Percentiles rank a stretch among this genome's conserved stretches.
phyloP scores from a whole-genome alignment of 163 green algal species.

The Volvox carteri region DNA sequence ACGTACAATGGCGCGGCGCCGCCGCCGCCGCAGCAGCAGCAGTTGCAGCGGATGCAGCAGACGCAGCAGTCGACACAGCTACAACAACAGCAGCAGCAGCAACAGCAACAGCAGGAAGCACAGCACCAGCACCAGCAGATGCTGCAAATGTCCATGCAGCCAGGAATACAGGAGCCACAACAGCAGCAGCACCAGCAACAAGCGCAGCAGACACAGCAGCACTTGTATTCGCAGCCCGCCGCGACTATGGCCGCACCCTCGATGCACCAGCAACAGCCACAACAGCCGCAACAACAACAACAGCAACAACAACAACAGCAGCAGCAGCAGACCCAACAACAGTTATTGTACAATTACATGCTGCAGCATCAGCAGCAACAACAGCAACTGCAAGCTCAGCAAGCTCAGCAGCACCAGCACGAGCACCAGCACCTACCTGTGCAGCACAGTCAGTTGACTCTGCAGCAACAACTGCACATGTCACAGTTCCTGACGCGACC shows the following conservation, averaged over 20 bases:
- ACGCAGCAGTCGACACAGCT: not conserved
- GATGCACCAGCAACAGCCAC: not conserved
- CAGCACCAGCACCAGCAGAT: no score
- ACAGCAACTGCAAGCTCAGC: constrained; percentile 15
- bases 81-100: not conserved
- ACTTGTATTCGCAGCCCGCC: not conserved
- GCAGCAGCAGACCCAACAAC: constrained; percentile 17
- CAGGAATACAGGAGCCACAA: no score
- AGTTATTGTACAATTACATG: constrained; percentile 18
- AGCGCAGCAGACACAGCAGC: not conserved
- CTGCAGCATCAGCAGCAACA: constrained; percentile 34
- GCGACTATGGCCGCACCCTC: not conserved
- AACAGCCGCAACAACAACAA: constrained; percentile 4
- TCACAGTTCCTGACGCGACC: constrained; percentile 2
- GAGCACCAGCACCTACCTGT: constrained; percentile 37
- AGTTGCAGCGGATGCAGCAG: not conserved
- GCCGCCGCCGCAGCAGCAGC: not conserved
- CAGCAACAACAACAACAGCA: not conserved
- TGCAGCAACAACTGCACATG: constrained; percentile 44
- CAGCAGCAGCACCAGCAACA: constrained; percentile 3
- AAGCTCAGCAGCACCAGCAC: not conserved
- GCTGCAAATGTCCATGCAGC: no score
- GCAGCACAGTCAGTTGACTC: not conserved
- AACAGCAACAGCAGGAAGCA: not conserved
- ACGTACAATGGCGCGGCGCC: not conserved